Percentiles rank a stretch among this genome's conserved stretches.
Evolutionary conservation across 306 rosid species (phyloP).

Genomic region (Chamaecrista fasciculata): DNA sequence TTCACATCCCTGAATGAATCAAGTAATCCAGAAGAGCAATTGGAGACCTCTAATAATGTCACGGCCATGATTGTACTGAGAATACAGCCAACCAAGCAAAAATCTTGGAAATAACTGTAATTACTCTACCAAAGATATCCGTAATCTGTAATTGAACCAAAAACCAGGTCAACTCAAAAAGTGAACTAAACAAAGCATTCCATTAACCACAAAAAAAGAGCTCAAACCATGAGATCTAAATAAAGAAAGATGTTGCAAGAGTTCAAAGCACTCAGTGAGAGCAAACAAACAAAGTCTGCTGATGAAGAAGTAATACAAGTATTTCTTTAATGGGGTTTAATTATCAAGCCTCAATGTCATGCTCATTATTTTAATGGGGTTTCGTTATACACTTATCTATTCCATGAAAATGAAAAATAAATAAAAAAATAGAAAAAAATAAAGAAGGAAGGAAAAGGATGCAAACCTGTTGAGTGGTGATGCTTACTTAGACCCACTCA

Average conservation of each 20-base stretch:
- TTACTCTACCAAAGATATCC: constrained; percentile 30
- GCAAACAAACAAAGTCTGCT: constrained; percentile 12
- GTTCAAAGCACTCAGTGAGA: not conserved
- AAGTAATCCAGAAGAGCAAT: constrained; percentile 37
- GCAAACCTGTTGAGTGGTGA: constrained; percentile 30
- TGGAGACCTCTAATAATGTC: constrained; percentile 47
- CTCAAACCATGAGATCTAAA: constrained; percentile 34
- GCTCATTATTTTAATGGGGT: constrained; percentile 20
- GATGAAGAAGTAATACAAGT: too few relatives aligned
- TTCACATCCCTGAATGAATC: constrained; percentile 52
- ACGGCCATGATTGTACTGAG: constrained; percentile 56
- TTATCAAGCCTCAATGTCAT: too few relatives aligned
- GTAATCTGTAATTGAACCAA: constrained; percentile 34
- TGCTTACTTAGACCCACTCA: constrained; percentile 29
- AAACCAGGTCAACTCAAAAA: constrained; percentile 20
- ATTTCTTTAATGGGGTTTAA: too few relatives aligned
- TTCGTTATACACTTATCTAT: constrained; percentile 10
- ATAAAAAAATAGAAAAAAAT: not conserved
- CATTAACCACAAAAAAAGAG: constrained; percentile 28
- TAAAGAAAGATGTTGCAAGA: not conserved
- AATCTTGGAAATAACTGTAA: constrained; percentile 26
- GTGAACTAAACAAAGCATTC: not conserved
- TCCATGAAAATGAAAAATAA: too few relatives aligned
- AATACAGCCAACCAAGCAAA: constrained; percentile 25
- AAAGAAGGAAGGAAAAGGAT: not conserved